Percentiles rank a stretch among this genome's conserved stretches.
These are phyloP conservation scores for Berberis thunbergii DNA, from an alignment of 164 flowering plant species.

Conservation along the genomic window DNA sequence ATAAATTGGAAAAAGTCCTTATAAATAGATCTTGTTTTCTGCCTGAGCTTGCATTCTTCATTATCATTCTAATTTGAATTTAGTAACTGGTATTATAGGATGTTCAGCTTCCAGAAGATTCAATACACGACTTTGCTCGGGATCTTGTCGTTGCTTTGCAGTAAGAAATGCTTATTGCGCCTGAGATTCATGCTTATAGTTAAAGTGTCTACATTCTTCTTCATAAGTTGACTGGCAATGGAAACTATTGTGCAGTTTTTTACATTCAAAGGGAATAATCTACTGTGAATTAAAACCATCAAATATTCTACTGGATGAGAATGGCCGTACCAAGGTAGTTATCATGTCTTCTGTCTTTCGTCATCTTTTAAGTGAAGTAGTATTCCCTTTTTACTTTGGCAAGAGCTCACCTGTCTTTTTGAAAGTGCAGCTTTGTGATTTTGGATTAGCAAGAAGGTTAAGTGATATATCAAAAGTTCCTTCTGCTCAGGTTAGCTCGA, in stretches of 20 bases:
- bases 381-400: not conserved
- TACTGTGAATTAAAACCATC: conserved; percentile 97
- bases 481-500: conserved; percentile 53
- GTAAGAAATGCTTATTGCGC: conserved; percentile 32
- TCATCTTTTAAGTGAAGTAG: not conserved
- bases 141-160: conserved; percentile 72
- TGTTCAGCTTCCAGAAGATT: conserved; percentile 85
- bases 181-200: not conserved
- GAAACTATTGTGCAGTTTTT: conserved; percentile 39
- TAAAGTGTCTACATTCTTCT: conserved; percentile 1
- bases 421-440: conserved; percentile 98
- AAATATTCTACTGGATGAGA: conserved; percentile 87
- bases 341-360: not conserved
- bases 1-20: no score
- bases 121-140: conserved; percentile 65
- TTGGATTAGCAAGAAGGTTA: conserved; percentile 82
- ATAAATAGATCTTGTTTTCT: not conserved
- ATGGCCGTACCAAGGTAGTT: conserved; percentile 83
- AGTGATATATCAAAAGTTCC: conserved; percentile 71
- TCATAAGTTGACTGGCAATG: not conserved
- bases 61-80: not conserved
- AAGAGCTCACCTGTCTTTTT: no score
- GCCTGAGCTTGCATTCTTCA: not conserved
- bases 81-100: conserved; percentile 47
- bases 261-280: conserved; percentile 88